Evolutionary conservation across 2,329 filamentous ascomycete species (phyloP).

Genomic region (Penicillium crustosum): DNA sequence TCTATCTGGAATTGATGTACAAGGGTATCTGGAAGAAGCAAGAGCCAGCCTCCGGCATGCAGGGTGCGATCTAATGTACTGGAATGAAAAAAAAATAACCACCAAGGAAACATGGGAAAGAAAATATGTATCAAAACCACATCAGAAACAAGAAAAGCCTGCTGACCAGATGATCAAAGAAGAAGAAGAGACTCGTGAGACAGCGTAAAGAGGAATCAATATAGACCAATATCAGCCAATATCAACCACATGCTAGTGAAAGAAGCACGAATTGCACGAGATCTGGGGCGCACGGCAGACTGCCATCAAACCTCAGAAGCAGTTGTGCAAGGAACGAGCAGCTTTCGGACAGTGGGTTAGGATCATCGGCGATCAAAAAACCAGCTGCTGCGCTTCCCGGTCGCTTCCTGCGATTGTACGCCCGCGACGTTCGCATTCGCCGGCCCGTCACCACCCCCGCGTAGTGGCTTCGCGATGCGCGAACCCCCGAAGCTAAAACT

Average conservation of each 20-base stretch:
- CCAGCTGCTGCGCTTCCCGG: constrained; percentile 62
- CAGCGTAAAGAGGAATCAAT: constrained; percentile 20
- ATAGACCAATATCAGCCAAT: neutral
- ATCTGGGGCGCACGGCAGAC: constrained; percentile 18
- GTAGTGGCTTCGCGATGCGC: constrained; percentile 64
- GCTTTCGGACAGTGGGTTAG: constrained; percentile 11
- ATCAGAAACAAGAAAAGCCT: constrained; percentile 2
- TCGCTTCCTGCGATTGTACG: constrained; percentile 68
- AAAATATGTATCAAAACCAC: constrained; percentile 8
- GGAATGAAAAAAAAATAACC: constrained; percentile 4
- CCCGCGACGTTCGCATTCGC: constrained; percentile 36
- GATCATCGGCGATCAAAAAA: constrained; percentile 50
- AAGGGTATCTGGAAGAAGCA: constrained; percentile 27
- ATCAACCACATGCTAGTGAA: constrained; percentile 21
- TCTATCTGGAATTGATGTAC: constrained; percentile 31
- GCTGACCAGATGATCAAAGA: constrained; percentile 6
- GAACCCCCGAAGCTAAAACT: constrained; percentile 69
- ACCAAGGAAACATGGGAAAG: neutral
- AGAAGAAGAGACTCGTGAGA: constrained; percentile 23
- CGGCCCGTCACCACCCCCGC: constrained; percentile 49
- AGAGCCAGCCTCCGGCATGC: constrained; percentile 18
- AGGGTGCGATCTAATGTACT: constrained; percentile 27
- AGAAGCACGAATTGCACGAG: constrained; percentile 22
- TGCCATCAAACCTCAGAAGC: constrained; percentile 17
- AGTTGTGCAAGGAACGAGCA: constrained; percentile 19